phyloP scores from a whole-genome alignment of 495 filamentous ascomycete species.

The Xylaria intraflava region DNA sequence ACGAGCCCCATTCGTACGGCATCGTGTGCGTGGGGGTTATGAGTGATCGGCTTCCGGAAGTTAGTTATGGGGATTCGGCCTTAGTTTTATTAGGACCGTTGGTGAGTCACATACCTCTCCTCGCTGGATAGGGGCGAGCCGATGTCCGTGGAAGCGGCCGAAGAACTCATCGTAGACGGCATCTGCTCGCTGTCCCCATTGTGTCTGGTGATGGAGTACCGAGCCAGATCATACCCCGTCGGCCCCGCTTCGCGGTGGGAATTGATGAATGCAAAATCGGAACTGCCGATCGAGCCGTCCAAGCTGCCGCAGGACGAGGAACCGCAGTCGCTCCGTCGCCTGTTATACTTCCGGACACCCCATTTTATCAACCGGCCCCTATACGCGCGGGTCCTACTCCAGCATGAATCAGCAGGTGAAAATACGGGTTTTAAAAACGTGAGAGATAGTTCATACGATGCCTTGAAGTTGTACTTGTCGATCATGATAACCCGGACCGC shows the following conservation, averaged over 20 bases:
- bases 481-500: conserved; percentile 38
- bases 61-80: neutral
- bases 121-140: neutral
- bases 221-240: neutral
- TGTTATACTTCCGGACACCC: conserved; percentile 41
- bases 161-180: neutral
- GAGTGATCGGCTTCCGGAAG: neutral
- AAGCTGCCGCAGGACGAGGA: conserved; percentile 11
- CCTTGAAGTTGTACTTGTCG: conserved; percentile 36
- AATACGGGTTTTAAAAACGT: too few species aligned
- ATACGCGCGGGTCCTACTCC: conserved; percentile 37
- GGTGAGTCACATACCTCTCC: neutral
- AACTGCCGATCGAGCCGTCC: conserved; percentile 6
- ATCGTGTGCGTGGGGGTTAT: neutral
- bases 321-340: conserved; percentile 19
- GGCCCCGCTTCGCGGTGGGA: neutral
- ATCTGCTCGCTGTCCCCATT: neutral
- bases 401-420: too few species aligned
- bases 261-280: conserved; percentile 2
- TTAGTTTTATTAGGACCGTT: neutral
- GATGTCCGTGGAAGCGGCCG: neutral
- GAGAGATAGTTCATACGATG: conserved; percentile 44
- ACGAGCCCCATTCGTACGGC: neutral
- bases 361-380: conserved; percentile 39
- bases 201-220: neutral